Base-by-base conservation (phyloP, 1,139 yeast genomes). In the Torulaspora globosa region DNA sequence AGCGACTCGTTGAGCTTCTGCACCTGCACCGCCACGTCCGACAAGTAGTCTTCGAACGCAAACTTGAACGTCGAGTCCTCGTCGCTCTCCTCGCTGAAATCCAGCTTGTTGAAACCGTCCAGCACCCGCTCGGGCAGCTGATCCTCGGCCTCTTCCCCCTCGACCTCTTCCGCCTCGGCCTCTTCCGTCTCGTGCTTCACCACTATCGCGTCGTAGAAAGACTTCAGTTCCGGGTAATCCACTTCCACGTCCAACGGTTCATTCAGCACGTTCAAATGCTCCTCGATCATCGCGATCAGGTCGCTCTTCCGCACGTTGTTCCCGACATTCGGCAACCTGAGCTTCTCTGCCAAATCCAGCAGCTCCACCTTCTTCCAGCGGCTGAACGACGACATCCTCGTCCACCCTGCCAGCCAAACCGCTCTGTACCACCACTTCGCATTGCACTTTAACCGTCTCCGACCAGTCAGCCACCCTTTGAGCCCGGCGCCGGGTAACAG, bases 291-390 rank as follows among this genome's bases (percentile, higher is more conserved):
- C 14, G 50, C 49, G 31, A 59, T 56, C 36, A 62, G 40, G 5
- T 48, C 56, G 29, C 51, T 48, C 41, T 62, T 62, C 42, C 55
- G 58, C 10, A 49, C 41, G 26, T 43, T 46, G 26, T 52, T 44
- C 16, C 61, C 43, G n/a, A 56, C 46, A 31, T 49, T 50, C 19
- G 46, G 37, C 8, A 62, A 29, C 36, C 54, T 55, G 31, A 62
- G 47, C 47, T 58, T 61, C 36, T 58, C 56, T 10, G 56, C 58
- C 32, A 62, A 44, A 38, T 60, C 65, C 19, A 60, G 41, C 43
- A 62, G 46, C 39, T 62, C 62, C 12, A 53, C 54, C 41, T 62
- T 62, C 50, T 53, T 60, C 63, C 65, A 60, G 41, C 55, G 57
- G 19, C 43, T 39, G 40, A 56, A 55, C 27, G 52, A 34, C 19